Conservation (phyloP, 2,329 filamentous ascomycete species). For the Aspergillus latus region DNA sequence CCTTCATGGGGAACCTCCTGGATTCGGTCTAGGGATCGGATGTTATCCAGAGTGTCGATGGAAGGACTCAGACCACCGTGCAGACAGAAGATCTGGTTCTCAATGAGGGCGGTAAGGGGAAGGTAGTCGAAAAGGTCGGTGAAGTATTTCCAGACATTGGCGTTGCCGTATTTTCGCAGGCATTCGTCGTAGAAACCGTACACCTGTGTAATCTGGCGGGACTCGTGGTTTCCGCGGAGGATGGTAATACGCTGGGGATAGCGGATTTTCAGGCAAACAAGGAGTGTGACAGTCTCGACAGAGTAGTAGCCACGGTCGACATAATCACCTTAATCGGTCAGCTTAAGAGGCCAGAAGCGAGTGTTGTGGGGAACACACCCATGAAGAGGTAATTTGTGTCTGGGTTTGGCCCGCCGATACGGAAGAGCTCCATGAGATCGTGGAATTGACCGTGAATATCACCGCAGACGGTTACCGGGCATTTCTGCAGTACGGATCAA, state of each 20-base stretch:
- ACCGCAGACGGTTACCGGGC: constrained; percentile 95
- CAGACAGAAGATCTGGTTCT: constrained; percentile 98
- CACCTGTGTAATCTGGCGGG: constrained; percentile 96
- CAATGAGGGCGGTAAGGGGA: constrained; percentile 92
- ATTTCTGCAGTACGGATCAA: constrained; percentile 66
- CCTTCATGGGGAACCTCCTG: constrained; percentile 98
- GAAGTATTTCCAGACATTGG: constrained; percentile 99
- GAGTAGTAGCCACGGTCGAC: constrained; percentile 99
- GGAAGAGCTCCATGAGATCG: constrained; percentile 98
- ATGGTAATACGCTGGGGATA: constrained; percentile 98
- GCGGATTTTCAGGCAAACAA: constrained; percentile 95
- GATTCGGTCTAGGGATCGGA: constrained; percentile 89
- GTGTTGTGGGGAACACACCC: constrained; percentile 59
- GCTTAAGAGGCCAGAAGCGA: neutral
- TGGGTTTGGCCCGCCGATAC: constrained; percentile 95
- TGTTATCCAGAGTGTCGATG: constrained; percentile 94
- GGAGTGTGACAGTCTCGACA: constrained; percentile 93
- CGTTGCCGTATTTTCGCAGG: constrained; percentile 96
- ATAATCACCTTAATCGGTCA: constrained; percentile 71
- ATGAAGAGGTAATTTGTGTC: constrained; percentile 99
- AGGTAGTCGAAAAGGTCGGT: constrained; percentile 99
- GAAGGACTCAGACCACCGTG: constrained; percentile 96
- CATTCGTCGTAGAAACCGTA: constrained; percentile 99
- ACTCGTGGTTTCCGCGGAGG: constrained; percentile 98
- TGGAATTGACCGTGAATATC: constrained; percentile 99